Evolutionary conservation across 2,329 filamentous ascomycete genomes (phyloP), one percentile per base, ranked within the genome.

Genomic region (Penicillium digitatum): DNA sequence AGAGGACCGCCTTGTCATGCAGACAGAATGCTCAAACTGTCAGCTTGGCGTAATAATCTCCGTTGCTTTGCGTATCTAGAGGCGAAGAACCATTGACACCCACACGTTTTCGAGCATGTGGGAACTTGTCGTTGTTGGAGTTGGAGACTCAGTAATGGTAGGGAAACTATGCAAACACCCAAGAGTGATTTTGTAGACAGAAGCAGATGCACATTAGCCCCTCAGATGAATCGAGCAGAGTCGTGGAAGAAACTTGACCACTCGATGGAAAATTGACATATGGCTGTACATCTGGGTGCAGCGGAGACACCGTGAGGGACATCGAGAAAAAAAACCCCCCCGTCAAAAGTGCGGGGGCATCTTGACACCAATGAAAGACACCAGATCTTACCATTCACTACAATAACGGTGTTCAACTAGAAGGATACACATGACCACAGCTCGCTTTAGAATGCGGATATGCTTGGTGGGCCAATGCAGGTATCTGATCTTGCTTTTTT

Each of bases 31-130:
- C n/a, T 50, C n/a, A n/a, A 52, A 52, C 45, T 62, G 59, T 40
- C 48, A 52, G 55, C 58, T 54, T 58, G 56, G 58, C 60, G 57
- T 64, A 39, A 48, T 37, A 31, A 35, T 54, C 51, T 56, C 43
- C 48, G 7, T 64, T 52, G 20, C 31, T 62, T 34, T 62, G 11
- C 55, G 58, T 64, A 62, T 44, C 46, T 57, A 54, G 56, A 62
- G 56, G 55, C 55, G 62, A 55, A 62, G 59, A 62, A 56, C 60
- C 54, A 60, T 60, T 55, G 62, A 62, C 60, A 63, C 56, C 53
- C 56, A 55, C 62, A 64, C 61, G 48, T 50, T 48, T 52, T 43
- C 27, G 49, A 58, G 43, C 45, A 48, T 55, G 61, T 59, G 54
- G 55, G 58, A 59, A 27, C 57, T 60, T 62, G 60, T 62, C 61